These are phyloP conservation scores for Ogataea trehaloabstinens DNA, from an alignment of 805 yeast genomes.

Conservation along the genomic window DNA sequence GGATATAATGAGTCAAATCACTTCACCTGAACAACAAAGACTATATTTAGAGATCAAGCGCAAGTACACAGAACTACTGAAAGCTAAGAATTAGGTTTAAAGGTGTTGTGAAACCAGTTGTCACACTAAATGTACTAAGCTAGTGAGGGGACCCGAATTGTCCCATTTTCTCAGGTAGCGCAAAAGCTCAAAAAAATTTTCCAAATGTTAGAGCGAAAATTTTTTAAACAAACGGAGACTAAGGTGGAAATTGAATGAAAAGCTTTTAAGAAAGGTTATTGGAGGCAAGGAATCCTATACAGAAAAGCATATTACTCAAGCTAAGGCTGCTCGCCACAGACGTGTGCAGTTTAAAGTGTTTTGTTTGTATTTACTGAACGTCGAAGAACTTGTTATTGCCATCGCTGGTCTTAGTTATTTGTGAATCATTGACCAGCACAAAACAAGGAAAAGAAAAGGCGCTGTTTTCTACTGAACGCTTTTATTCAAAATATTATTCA, in stretches of 20 bases:
- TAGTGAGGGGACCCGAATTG: not conserved
- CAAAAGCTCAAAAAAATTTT: constrained; percentile 1
- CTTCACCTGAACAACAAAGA: constrained; percentile 20
- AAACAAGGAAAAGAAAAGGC: not conserved
- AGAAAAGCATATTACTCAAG: too few relatives aligned
- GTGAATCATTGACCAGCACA: not conserved
- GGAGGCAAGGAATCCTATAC: too few relatives aligned
- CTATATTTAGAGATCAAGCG: constrained; percentile 25
- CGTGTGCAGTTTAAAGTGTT: too few relatives aligned
- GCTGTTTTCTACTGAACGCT: not conserved
- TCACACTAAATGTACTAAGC: not conserved
- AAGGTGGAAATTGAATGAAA: constrained; percentile 1
- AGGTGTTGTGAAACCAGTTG: constrained; percentile 1
- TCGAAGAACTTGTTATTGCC: not conserved
- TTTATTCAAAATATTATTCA: not conserved
- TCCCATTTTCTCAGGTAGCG: constrained; percentile 2
- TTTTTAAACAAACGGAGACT: constrained; percentile 1
- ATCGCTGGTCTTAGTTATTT: not conserved
- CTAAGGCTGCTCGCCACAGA: too few relatives aligned
- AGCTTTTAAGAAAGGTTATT: not conserved
- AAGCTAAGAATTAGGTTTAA: too few relatives aligned
- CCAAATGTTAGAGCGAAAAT: not conserved
- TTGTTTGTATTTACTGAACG: too few relatives aligned
- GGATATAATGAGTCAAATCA: constrained; percentile 17
- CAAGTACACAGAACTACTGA: constrained; percentile 16